Conservation (phyloP, 371 early-diverging fungal genomes). For the Dichotomocladium elegans region DNA sequence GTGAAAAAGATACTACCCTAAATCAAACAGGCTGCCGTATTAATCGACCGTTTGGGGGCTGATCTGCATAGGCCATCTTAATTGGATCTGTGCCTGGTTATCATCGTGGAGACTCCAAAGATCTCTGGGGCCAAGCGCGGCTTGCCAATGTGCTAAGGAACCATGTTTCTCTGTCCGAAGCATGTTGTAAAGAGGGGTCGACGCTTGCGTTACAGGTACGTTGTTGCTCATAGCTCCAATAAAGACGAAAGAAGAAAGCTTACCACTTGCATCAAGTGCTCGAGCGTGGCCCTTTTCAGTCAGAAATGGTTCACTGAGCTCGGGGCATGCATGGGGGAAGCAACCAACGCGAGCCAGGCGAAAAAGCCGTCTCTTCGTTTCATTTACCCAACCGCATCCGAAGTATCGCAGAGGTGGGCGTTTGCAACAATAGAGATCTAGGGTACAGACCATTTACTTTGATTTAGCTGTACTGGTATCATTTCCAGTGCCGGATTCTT, state of each 20-base stretch:
- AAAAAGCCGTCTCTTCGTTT: slow-evolving; percentile 19
- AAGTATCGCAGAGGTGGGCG: slow-evolving; percentile 54
- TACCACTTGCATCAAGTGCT: slow-evolving; percentile 33
- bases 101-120: slow-evolving; percentile 13
- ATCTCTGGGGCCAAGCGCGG: slow-evolving; percentile 52
- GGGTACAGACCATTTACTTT: not conserved
- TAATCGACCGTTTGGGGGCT: not conserved
- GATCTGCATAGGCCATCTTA: slow-evolving; percentile 10
- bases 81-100: slow-evolving; percentile 25
- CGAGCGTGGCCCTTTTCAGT: slow-evolving; percentile 55
- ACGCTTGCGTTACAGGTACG: slow-evolving; percentile 42
- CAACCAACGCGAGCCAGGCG: slow-evolving; percentile 5
- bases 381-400: slow-evolving; percentile 59
- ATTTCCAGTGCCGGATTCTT: slow-evolving; percentile 21
- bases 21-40: no score
- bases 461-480: slow-evolving; percentile 12
- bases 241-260: not conserved
- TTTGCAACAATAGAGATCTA: not conserved
- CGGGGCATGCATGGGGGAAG: slow-evolving; percentile 7
- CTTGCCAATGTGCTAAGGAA: slow-evolving; percentile 33
- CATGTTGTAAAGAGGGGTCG: slow-evolving; percentile 17
- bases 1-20: not conserved
- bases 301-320: slow-evolving; percentile 41
- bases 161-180: slow-evolving; percentile 23
- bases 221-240: no score